Base-by-base conservation (phyloP, 768 basidiomycete genomes). In the Dictyophora rubrovolvata region DNA sequence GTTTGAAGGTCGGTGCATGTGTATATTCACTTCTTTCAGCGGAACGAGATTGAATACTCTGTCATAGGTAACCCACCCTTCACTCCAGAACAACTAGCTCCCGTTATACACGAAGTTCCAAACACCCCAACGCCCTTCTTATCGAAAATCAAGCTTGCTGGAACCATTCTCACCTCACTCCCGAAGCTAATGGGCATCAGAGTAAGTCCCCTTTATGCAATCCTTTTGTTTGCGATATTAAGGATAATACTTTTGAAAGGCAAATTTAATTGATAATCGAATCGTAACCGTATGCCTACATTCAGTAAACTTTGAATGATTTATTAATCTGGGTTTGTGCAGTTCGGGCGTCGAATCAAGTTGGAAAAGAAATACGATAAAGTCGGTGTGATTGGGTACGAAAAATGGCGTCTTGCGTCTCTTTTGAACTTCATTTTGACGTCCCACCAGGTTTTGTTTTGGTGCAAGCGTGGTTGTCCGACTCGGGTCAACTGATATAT, bases 311-410 rank as follows among this genome's bases (percentile, higher is more conserved):
- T 28, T 7, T 28, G 7, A 28, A 28, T 28, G 7, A 28, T 28
- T 7, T 28, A 28, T 28, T 28, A 28, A 28, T 28, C 28, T 28
- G 28, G 28, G 28, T 28, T 7, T 28, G 7, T 28, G 28, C 50
- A 74, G 74, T 75, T 75, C 66, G 67, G 73, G 23, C 67, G 69
- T 53, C 66, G 60, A 28, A 57, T 80, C 1, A 73, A 70, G 61
- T 66, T 70, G 34, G 70, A 74, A 51, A 70, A 74, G 50, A 70
- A 69, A 20, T 77, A 78, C 53, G 64, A 66, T 49, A 73, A 68
- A 62, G 68, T 80, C 33, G 76, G 77, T 0, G 70, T 73, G 14
- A 70, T 75, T 18, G 79, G 79, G 69, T 79, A 68, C 12, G 66
- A 42, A 34, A 54, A 23, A 17, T n/a, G 17, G 33, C 28, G n/a